These are phyloP conservation scores for Hypoxylon sp. DNA, from an alignment of 2,329 filamentous ascomycete species.

Conservation along the genomic window DNA sequence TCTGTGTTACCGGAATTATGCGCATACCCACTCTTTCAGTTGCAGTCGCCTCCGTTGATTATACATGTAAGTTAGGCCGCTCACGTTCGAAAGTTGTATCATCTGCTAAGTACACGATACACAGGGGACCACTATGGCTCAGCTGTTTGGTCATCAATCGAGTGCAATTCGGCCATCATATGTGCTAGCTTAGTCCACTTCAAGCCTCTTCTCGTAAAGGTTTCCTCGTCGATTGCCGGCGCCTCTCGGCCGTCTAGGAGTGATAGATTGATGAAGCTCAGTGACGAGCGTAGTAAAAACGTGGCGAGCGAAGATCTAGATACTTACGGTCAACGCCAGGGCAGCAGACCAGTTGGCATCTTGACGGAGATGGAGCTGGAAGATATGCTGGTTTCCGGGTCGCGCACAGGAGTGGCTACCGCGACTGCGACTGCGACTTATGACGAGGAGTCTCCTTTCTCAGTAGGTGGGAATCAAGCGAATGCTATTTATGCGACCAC, in stretches of 20 bases:
- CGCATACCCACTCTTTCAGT: background rate
- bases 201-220: background rate
- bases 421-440: background rate
- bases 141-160: slow-evolving; percentile 3
- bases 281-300: background rate
- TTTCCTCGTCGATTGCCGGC: background rate
- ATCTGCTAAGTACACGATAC: background rate
- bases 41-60: background rate
- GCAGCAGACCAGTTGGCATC: background rate
- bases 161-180: background rate
- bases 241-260: background rate
- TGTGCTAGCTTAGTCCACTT: slow-evolving; percentile 6
- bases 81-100: background rate
- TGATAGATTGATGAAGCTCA: background rate
- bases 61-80: background rate
- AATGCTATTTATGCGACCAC: background rate
- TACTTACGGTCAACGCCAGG: background rate
- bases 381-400: background rate
- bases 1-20: slow-evolving; percentile 1
- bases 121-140: background rate
- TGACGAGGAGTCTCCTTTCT: background rate
- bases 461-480: background rate
- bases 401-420: background rate
- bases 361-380: slow-evolving; percentile 7
- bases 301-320: background rate